A percentile compares a stretch with the other conserved stretches of the same genome.
phyloP scores from a whole-genome alignment of 2,329 filamentous ascomycete genomes.

The Cladosporium velox region DNA sequence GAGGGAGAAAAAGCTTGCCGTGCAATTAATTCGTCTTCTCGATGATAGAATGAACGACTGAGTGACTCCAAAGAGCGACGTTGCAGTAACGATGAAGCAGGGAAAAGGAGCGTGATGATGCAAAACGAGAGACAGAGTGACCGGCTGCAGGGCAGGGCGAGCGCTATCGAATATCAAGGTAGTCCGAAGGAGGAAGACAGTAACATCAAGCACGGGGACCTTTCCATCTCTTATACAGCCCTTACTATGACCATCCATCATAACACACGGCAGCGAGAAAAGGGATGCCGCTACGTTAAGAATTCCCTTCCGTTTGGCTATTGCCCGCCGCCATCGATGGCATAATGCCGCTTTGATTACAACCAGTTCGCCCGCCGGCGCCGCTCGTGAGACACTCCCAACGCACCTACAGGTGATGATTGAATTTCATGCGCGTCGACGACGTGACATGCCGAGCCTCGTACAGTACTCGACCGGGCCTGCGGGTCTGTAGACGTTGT shows the following conservation, averaged over 20 bases:
- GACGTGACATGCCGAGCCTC: neutral
- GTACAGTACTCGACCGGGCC: neutral
- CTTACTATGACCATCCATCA: neutral
- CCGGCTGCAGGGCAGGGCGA: conserved; percentile 5
- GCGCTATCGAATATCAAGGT: neutral
- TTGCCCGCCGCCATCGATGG: neutral
- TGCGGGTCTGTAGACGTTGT: conserved; percentile 19
- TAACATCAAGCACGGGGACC: neutral
- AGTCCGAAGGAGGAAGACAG: neutral
- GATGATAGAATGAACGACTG: neutral
- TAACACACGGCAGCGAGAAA: neutral
- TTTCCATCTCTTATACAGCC: conserved; percentile 1
- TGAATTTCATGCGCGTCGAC: neutral
- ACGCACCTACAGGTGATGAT: neutral
- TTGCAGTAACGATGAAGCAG: neutral
- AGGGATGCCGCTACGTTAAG: conserved; percentile 12
- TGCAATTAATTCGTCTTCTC: neutral
- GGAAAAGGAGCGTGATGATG: conserved; percentile 10
- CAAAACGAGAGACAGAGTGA: neutral
- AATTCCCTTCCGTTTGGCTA: neutral
- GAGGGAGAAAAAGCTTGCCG: neutral
- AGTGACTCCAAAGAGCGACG: neutral
- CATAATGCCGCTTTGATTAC: conserved; percentile 1
- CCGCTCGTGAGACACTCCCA: neutral
- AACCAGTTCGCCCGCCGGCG: neutral